These are phyloP conservation scores for Pseudocercospora pini-densiflorae DNA, from an alignment of 2,329 filamentous ascomycete species.

Conservation along the genomic window DNA sequence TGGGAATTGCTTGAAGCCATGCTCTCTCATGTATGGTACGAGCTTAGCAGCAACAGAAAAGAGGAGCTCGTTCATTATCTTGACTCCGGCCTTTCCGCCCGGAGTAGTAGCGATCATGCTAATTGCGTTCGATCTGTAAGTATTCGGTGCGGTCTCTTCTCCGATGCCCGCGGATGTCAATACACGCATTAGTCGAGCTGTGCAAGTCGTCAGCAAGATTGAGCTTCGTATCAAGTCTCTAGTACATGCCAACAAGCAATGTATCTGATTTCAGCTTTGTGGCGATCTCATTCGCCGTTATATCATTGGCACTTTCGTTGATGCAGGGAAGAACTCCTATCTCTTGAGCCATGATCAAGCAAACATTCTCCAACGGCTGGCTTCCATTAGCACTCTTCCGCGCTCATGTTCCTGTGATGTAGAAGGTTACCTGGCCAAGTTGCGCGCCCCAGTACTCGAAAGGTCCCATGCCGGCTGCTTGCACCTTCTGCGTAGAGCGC, in stretches of 20 bases:
- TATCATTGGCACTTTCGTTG: conserved; percentile 7
- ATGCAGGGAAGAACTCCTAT: conserved; percentile 12
- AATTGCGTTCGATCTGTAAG: conserved; percentile 13
- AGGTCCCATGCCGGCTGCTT: conserved; percentile 15
- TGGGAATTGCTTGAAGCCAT: conserved; percentile 20
- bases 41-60: conserved; percentile 15
- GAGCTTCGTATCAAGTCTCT: neutral
- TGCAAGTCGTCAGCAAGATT: neutral
- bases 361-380: conserved; percentile 17
- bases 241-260: conserved; percentile 10
- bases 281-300: conserved; percentile 7
- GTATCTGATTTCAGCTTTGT: neutral
- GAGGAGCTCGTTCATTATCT: conserved; percentile 17
- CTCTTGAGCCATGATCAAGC: conserved; percentile 21
- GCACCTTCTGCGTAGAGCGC: conserved; percentile 12
- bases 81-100: conserved; percentile 17
- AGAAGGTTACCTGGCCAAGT: conserved; percentile 3
- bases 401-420: neutral
- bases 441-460: conserved; percentile 17
- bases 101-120: conserved; percentile 14
- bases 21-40: conserved; percentile 19
- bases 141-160: conserved; percentile 11
- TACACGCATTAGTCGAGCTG: conserved; percentile 21
- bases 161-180: conserved; percentile 15
- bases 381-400: neutral